phyloP scores from a whole-genome alignment of 192 early-diverging fungal species.

The Paraglomus occultum region DNA sequence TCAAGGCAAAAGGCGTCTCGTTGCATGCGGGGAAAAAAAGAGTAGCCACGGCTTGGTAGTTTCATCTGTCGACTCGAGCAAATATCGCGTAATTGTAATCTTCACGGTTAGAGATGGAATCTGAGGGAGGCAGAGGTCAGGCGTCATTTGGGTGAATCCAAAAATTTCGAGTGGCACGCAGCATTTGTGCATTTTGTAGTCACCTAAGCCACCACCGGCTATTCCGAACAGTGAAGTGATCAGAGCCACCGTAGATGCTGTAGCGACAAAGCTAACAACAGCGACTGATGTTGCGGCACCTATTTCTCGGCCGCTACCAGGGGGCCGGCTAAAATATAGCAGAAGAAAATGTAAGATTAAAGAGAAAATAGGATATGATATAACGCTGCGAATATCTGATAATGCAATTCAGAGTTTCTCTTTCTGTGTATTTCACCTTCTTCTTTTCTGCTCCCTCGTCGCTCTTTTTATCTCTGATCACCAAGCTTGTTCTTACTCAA shows the following conservation, averaged over 20 bases:
- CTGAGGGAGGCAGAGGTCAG: slow-evolving; percentile 46
- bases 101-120: slow-evolving; percentile 57
- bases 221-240: slow-evolving; percentile 57
- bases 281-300: slow-evolving; percentile 39
- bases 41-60: slow-evolving; percentile 46
- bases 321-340: slow-evolving; percentile 44
- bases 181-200: slow-evolving; percentile 41
- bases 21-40: slow-evolving; percentile 33
- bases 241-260: slow-evolving; percentile 48
- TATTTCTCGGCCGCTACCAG: slow-evolving; percentile 49
- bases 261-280: slow-evolving; percentile 54
- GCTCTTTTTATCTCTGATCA: background rate
- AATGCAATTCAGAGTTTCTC: background rate
- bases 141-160: slow-evolving; percentile 46
- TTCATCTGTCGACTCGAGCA: slow-evolving; percentile 41
- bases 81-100: slow-evolving; percentile 57
- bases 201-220: slow-evolving; percentile 54
- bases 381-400: background rate
- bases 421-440: too few species aligned
- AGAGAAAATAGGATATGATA: background rate
- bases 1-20: slow-evolving; percentile 50
- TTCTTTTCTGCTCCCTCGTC: too few species aligned
- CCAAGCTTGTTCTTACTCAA: slow-evolving; percentile 30
- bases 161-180: slow-evolving; percentile 48
- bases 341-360: background rate